phyloP scores from a whole-genome alignment of 768 basidiomycete species.

The Rickenella mellea region DNA sequence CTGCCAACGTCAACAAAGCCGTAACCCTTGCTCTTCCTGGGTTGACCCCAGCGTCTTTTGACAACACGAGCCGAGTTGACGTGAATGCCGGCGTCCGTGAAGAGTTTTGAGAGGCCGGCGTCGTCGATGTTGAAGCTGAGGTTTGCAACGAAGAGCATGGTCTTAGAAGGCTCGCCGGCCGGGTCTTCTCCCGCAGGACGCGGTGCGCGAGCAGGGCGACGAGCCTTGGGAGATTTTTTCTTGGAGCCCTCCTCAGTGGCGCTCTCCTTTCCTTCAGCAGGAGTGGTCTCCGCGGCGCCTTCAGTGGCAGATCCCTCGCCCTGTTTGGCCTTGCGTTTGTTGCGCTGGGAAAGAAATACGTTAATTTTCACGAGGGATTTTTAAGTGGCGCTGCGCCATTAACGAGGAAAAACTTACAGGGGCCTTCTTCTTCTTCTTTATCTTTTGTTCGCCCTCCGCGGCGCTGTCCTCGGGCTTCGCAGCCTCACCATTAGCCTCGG shows the following conservation, averaged over 20 bases:
- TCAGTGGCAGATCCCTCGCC: conserved; percentile 26
- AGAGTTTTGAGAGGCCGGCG: conserved; percentile 66
- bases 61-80: conserved; percentile 87
- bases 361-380: conserved; percentile 10
- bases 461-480: conserved; percentile 45
- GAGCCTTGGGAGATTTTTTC: conserved; percentile 49
- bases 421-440: conserved; percentile 75
- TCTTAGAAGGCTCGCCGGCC: conserved; percentile 80
- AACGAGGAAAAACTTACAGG: conserved; percentile 33
- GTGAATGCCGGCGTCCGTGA: conserved; percentile 76
- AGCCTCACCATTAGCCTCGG: conserved; percentile 74
- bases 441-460: conserved; percentile 48
- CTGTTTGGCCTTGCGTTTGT: conserved; percentile 33
- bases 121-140: conserved; percentile 93
- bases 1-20: conserved; percentile 93
- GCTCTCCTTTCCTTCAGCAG: conserved; percentile 28
- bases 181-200: conserved; percentile 80
- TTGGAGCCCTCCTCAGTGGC: conserved; percentile 26
- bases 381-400: conserved; percentile 3
- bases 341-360: conserved; percentile 33
- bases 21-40: conserved; percentile 90
- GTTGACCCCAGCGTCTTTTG: conserved; percentile 71
- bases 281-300: conserved; percentile 21
- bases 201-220: conserved; percentile 43
- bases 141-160: conserved; percentile 92